Conservation (phyloP, 208 protist species). For the Crithidia thermophila region DNA sequence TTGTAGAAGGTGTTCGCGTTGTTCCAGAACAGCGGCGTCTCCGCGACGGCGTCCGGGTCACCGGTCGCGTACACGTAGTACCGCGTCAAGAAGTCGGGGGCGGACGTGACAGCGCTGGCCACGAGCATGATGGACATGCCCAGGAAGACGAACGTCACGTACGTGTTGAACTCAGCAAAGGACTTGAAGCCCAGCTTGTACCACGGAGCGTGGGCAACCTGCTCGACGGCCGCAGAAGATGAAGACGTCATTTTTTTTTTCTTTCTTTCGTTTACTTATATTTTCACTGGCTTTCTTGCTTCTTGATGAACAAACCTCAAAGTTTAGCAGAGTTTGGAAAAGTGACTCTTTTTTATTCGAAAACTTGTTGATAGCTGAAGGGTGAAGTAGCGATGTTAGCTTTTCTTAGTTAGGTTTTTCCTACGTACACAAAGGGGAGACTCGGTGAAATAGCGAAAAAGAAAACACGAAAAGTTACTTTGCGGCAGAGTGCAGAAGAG, state of each 20-base stretch:
- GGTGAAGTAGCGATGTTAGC: neutral
- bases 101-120: slow-evolving; percentile 82
- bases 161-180: slow-evolving; percentile 71
- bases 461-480: neutral
- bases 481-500: neutral
- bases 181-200: slow-evolving; percentile 55
- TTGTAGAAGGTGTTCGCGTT: slow-evolving; percentile 87
- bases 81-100: slow-evolving; percentile 68
- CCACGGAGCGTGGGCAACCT: slow-evolving; percentile 23
- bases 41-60: slow-evolving; percentile 37
- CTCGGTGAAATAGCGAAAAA: slow-evolving; percentile 6
- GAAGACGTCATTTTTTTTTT: slow-evolving; percentile 7
- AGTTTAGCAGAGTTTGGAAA: too few species aligned
- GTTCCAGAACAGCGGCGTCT: slow-evolving; percentile 62
- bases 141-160: slow-evolving; percentile 78
- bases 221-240: neutral
- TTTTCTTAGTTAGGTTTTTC: slow-evolving; percentile 2
- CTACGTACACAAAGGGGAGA: neutral
- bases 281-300: neutral
- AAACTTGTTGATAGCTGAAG: neutral
- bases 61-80: slow-evolving; percentile 80
- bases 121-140: slow-evolving; percentile 91
- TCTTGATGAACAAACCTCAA: too few species aligned
- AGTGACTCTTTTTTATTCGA: neutral
- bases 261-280: neutral